Evolutionary conservation across 148 eudicot genomes (phyloP).

Genomic region (Amaranthus cruentus): DNA sequence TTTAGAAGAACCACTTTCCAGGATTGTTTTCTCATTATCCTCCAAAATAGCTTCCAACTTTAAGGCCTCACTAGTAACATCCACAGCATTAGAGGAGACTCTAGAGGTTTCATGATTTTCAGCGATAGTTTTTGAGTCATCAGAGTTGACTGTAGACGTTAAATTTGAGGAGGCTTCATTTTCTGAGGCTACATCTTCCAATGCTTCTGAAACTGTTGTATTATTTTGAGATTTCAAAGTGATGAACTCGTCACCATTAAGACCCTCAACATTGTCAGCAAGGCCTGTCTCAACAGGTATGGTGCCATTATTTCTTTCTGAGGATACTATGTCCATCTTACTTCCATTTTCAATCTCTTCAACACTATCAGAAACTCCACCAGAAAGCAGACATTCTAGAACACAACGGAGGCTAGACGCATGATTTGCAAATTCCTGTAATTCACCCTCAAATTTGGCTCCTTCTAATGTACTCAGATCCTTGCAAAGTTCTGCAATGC

Average conservation of each 20-base stretch:
- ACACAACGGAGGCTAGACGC: constrained; percentile 92
- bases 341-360: constrained; percentile 25
- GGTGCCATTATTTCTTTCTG: constrained; percentile 33
- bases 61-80: constrained; percentile 25
- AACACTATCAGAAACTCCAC: constrained; percentile 59
- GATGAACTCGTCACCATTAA: constrained; percentile 23
- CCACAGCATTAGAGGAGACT: constrained; percentile 20
- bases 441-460: constrained; percentile 90
- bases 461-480: constrained; percentile 92
- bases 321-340: constrained; percentile 28
- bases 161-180: constrained; percentile 17
- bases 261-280: constrained; percentile 22
- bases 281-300: constrained; percentile 27
- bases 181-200: constrained; percentile 16
- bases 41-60: constrained; percentile 30
- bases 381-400: constrained; percentile 84
- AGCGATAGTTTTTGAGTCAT: constrained; percentile 23
- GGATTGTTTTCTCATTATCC: constrained; percentile 36
- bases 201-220: constrained; percentile 16
- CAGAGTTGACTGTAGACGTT: constrained; percentile 26
- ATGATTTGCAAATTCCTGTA: constrained; percentile 99
- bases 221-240: constrained; percentile 18
- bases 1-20: constrained; percentile 36
- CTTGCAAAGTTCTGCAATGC: constrained; percentile 92
- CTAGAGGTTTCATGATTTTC: constrained; percentile 27